These are phyloP conservation scores for Podospora bellae-mahoneyi DNA, from an alignment of 495 filamentous ascomycete species.

Conservation along the genomic window DNA sequence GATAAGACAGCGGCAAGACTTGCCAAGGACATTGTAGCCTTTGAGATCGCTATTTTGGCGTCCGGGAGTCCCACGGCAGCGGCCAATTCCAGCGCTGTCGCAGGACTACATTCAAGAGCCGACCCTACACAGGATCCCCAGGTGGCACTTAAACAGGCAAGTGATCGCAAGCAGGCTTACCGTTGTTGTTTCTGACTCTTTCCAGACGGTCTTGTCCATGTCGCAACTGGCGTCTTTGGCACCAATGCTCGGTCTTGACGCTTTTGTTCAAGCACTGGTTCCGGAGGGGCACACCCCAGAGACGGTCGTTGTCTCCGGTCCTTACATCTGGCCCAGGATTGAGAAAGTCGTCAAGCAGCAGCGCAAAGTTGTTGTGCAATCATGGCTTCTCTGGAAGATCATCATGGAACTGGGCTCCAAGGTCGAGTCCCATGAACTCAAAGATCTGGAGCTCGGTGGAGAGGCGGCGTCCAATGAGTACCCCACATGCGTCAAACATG, in stretches of 20 bases:
- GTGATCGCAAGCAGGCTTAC: background rate
- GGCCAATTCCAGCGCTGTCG: background rate
- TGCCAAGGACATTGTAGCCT: slow-evolving; percentile 47
- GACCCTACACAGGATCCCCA: background rate
- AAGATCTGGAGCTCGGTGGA: slow-evolving; percentile 43
- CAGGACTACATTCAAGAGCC: too few relatives aligned
- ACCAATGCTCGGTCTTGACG: background rate
- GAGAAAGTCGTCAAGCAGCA: background rate
- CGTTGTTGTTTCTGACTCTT: background rate
- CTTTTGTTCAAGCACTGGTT: background rate
- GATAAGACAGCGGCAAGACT: slow-evolving; percentile 46
- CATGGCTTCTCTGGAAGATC: background rate
- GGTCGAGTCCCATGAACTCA: background rate
- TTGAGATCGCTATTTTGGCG: slow-evolving; percentile 26
- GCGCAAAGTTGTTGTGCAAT: background rate
- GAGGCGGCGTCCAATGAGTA: background rate
- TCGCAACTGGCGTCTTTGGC: background rate
- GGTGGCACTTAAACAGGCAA: background rate
- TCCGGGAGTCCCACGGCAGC: background rate
- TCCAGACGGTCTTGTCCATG: background rate
- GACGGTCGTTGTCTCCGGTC: background rate
- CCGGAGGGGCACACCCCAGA: background rate
- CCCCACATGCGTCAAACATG: slow-evolving; percentile 54
- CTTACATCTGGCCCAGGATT: background rate
- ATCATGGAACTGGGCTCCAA: background rate